Percentiles rank a stretch among this genome's conserved stretches.
These are phyloP conservation scores for Neofusicoccum kwambonambiense DNA, from an alignment of 2,329 filamentous ascomycete genomes.

Conservation along the genomic window DNA sequence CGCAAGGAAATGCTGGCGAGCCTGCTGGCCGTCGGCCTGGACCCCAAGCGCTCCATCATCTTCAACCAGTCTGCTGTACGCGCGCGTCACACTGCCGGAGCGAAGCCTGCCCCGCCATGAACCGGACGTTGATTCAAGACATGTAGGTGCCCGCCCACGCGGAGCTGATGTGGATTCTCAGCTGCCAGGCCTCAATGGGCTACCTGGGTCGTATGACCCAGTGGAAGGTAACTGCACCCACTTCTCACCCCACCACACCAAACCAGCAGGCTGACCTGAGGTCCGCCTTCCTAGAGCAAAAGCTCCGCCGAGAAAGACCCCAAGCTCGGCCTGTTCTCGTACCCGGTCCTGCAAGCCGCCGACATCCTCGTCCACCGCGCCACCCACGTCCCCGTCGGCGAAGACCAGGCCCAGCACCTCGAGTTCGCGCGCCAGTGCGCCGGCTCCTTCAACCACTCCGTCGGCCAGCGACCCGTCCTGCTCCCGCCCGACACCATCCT, in stretches of 20 bases:
- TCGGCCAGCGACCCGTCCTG: slow-evolving; percentile 64
- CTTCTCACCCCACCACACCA: neutral
- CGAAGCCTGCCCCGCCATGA: neutral
- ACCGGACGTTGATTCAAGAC: neutral
- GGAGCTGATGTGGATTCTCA: slow-evolving; percentile 96
- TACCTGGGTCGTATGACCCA: slow-evolving; percentile 99
- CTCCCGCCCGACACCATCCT: slow-evolving; percentile 50
- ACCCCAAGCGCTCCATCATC: slow-evolving; percentile 71
- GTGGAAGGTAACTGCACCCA: slow-evolving; percentile 73
- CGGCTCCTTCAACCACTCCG: slow-evolving; percentile 79
- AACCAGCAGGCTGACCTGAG: too few relatives aligned
- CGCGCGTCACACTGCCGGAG: slow-evolving; percentile 7
- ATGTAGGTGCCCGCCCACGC: slow-evolving; percentile 70
- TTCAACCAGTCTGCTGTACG: slow-evolving; percentile 79
- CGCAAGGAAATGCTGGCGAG: slow-evolving; percentile 75
- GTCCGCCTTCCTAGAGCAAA: slow-evolving; percentile 60
- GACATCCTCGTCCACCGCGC: slow-evolving; percentile 87
- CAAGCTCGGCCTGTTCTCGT: slow-evolving; percentile 90
- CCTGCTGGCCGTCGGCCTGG: slow-evolving; percentile 78
- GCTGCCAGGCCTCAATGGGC: slow-evolving; percentile 85
- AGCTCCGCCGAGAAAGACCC: slow-evolving; percentile 62
- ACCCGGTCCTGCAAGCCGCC: slow-evolving; percentile 91
- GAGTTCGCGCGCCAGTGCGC: slow-evolving; percentile 88
- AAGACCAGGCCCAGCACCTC: slow-evolving; percentile 90
- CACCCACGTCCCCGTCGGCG: slow-evolving; percentile 94